Percentiles rank a stretch among this genome's conserved stretches.
These are phyloP conservation scores for Candida maltosa DNA, from an alignment of 805 yeast genomes.

Conservation along the genomic window DNA sequence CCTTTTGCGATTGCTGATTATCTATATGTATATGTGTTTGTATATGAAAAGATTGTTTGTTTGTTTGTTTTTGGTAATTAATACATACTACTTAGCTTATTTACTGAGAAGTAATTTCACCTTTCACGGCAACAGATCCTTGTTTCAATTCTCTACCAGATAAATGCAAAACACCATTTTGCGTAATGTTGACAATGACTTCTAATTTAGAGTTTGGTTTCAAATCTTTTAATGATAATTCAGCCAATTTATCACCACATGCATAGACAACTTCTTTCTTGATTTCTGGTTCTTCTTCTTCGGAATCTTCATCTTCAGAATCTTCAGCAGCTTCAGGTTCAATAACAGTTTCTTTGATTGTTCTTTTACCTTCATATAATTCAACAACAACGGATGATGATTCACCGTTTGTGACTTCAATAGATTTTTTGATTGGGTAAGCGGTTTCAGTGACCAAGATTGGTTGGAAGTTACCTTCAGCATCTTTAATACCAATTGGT, in stretches of 20 bases:
- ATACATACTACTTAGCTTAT: not conserved
- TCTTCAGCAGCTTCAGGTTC: slow-evolving; percentile 62
- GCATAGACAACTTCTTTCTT: slow-evolving; percentile 69
- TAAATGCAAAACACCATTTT: slow-evolving; percentile 61
- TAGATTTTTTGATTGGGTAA: slow-evolving; percentile 79
- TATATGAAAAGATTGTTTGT: too few species aligned
- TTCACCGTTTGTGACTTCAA: slow-evolving; percentile 60
- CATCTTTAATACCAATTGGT: slow-evolving; percentile 81
- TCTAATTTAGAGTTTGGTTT: slow-evolving; percentile 66
- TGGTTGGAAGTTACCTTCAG: slow-evolving; percentile 68
- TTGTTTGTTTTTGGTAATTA: too few species aligned
- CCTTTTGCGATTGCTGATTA: too few species aligned
- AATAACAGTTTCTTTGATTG: slow-evolving; percentile 75
- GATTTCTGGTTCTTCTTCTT: slow-evolving; percentile 90
- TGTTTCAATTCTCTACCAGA: slow-evolving; percentile 65
- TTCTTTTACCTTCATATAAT: slow-evolving; percentile 82
- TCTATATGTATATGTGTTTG: too few species aligned
- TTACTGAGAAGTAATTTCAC: slow-evolving; percentile 38
- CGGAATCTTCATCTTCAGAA: slow-evolving; percentile 43
- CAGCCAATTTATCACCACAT: slow-evolving; percentile 74
- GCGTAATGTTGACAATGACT: slow-evolving; percentile 60
- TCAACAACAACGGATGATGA: slow-evolving; percentile 60
- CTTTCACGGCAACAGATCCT: slow-evolving; percentile 54
- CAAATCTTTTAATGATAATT: slow-evolving; percentile 70
- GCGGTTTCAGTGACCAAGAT: slow-evolving; percentile 82